Evolutionary conservation across 1,284 basidiomycete genomes (phyloP).

Genomic region (Sphagnurus paluster): DNA sequence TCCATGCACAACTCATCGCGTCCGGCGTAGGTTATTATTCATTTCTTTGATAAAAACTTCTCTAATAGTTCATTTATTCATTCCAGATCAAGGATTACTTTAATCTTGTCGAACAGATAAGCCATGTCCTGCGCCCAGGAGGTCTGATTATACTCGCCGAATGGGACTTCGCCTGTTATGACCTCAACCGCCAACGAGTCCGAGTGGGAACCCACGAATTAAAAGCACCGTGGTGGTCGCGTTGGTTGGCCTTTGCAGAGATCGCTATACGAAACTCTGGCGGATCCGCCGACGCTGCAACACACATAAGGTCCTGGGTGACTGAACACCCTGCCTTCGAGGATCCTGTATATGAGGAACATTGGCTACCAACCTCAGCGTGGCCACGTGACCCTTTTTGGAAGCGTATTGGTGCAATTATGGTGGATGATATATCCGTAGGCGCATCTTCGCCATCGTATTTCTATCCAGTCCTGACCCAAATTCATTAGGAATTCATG

Average conservation of each 20-base stretch:
- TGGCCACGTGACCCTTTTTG: conserved; percentile 35
- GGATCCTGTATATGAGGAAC: conserved; percentile 52
- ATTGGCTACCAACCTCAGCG: conserved; percentile 58
- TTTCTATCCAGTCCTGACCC: background rate
- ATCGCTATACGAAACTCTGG: conserved; percentile 54
- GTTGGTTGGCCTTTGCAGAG: conserved; percentile 56
- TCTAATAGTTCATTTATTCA: background rate
- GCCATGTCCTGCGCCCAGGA: conserved; percentile 63
- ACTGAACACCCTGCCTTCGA: conserved; percentile 52
- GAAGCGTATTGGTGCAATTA: conserved; percentile 28
- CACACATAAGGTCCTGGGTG: conserved; percentile 54
- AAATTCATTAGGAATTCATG: conserved; percentile 54
- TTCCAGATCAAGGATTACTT: conserved; percentile 67
- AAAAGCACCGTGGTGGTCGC: conserved; percentile 54
- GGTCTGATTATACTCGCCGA: conserved; percentile 68
- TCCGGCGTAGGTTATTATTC: conserved; percentile 57
- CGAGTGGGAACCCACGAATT: conserved; percentile 40
- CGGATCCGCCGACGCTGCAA: conserved; percentile 61
- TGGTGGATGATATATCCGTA: conserved; percentile 42
- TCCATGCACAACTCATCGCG: conserved; percentile 67
- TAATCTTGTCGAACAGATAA: conserved; percentile 64
- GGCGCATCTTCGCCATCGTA: conserved; percentile 9
- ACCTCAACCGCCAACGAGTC: conserved; percentile 45
- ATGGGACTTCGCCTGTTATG: conserved; percentile 67
- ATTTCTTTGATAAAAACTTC: background rate